A percentile compares a stretch with the other conserved stretches of the same genome.
phyloP scores from a whole-genome alignment of 2,329 filamentous ascomycete genomes.

The Alternaria triticina region DNA sequence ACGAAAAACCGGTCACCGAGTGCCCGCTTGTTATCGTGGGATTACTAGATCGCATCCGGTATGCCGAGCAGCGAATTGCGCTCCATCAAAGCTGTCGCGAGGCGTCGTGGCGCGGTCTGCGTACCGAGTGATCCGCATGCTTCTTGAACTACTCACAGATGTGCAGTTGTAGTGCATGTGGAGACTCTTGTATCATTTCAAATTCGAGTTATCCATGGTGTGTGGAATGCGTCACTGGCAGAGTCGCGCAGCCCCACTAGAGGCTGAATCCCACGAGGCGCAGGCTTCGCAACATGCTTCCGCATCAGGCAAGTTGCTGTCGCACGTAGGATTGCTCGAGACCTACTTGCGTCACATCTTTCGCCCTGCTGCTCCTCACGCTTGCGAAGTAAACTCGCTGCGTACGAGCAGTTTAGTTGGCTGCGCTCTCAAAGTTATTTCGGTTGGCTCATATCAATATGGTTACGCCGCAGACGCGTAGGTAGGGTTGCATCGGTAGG shows the following conservation, averaged over 20 bases:
- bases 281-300: constrained; percentile 10
- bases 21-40: not conserved
- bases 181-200: not conserved
- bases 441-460: not conserved
- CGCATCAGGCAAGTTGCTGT: constrained; percentile 4
- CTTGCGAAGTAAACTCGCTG: not conserved
- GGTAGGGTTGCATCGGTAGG: constrained; percentile 13
- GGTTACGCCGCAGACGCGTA: constrained; percentile 9
- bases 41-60: constrained; percentile 1
- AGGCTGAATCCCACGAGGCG: constrained; percentile 9
- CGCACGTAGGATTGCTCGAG: constrained; percentile 1
- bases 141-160: not conserved
- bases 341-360: not conserved
- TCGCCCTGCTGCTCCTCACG: not conserved
- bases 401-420: not conserved
- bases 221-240: constrained; percentile 4
- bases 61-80: constrained; percentile 1
- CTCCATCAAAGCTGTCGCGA: not conserved
- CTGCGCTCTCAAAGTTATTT: not conserved
- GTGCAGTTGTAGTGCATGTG: not conserved
- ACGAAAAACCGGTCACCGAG: constrained; percentile 5
- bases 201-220: not conserved
- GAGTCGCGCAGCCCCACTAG: constrained; percentile 5
- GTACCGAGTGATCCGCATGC: constrained; percentile 7
- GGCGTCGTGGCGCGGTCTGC: constrained; percentile 3